Percentiles rank a stretch among this genome's conserved stretches.
These are phyloP conservation scores for Apodospora peruviana DNA, from an alignment of 495 filamentous ascomycete species.

Conservation along the genomic window DNA sequence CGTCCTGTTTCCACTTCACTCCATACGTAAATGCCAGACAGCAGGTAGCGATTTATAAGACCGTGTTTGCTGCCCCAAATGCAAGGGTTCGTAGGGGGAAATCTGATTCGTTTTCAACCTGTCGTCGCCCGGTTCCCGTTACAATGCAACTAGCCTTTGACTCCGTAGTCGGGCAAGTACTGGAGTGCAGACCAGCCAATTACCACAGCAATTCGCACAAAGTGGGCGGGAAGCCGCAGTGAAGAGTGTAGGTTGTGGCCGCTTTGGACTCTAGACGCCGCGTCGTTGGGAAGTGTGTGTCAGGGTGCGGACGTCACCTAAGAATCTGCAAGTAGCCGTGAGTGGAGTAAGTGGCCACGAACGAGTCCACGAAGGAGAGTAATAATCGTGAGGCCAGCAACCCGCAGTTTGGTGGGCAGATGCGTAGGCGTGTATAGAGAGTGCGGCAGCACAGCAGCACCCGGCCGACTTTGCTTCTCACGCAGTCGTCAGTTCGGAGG, in stretches of 20 bases:
- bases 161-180: constrained; percentile 16
- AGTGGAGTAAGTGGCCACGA: constrained; percentile 13
- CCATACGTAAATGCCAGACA: constrained; percentile 8
- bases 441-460: constrained; percentile 1
- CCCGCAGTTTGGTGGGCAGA: neutral
- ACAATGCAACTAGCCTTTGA: constrained; percentile 18
- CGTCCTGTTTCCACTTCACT: constrained; percentile 14
- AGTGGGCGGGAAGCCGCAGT: constrained; percentile 10
- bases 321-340: constrained; percentile 16
- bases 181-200: constrained; percentile 17
- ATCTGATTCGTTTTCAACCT: constrained; percentile 19
- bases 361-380: constrained; percentile 1
- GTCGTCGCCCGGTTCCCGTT: constrained; percentile 18
- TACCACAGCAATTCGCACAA: constrained; percentile 6
- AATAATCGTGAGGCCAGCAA: constrained; percentile 3
- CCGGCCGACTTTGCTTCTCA: neutral
- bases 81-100: constrained; percentile 18
- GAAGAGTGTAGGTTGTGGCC: constrained; percentile 5
- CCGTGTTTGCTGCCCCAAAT: constrained; percentile 15
- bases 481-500: neutral
- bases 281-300: constrained; percentile 26
- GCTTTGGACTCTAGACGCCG: constrained; percentile 18
- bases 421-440: constrained; percentile 5
- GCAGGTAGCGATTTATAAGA: constrained; percentile 5
- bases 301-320: constrained; percentile 19